Conservation (phyloP, 768 basidiomycete genomes). For the Xerocomus brunneocitrinus region DNA sequence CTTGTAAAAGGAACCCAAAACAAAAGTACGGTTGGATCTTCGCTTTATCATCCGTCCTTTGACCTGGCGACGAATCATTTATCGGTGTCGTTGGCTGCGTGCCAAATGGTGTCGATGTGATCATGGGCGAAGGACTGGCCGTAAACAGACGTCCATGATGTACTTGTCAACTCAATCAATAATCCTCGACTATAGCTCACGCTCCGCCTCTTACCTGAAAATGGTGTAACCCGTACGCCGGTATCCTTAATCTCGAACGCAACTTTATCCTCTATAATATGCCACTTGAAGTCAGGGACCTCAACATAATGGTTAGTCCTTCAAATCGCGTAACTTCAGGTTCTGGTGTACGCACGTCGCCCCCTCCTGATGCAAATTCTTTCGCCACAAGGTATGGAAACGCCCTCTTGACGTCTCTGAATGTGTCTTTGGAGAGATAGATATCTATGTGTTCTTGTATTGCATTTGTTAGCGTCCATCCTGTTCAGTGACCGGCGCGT, state of each 20-base stretch:
- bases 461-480: slow-evolving; percentile 63
- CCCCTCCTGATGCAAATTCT: slow-evolving; percentile 75
- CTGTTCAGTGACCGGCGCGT: slow-evolving; percentile 32
- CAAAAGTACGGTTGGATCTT: slow-evolving; percentile 55
- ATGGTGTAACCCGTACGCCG: slow-evolving; percentile 59
- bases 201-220: slow-evolving; percentile 45
- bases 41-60: slow-evolving; percentile 2
- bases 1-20: slow-evolving; percentile 66
- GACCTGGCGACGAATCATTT: slow-evolving; percentile 22
- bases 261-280: slow-evolving; percentile 65
- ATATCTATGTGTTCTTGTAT: slow-evolving; percentile 75
- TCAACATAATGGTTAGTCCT: slow-evolving; percentile 26
- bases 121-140: slow-evolving; percentile 34
- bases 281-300: slow-evolving; percentile 83
- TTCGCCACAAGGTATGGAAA: slow-evolving; percentile 82
- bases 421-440: slow-evolving; percentile 65
- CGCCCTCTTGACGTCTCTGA: slow-evolving; percentile 56
- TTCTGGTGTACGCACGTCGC: slow-evolving; percentile 48
- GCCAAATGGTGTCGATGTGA: slow-evolving; percentile 37
- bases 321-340: background rate
- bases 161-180: slow-evolving; percentile 37
- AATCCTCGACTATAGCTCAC: background rate
- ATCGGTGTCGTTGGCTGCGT: slow-evolving; percentile 36
- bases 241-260: slow-evolving; percentile 66
- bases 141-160: slow-evolving; percentile 71